A percentile compares a stretch with the other conserved stretches of the same genome.
phyloP scores from a whole-genome alignment of 169 alveolate genomes.

The Sarcocystis neurona region DNA sequence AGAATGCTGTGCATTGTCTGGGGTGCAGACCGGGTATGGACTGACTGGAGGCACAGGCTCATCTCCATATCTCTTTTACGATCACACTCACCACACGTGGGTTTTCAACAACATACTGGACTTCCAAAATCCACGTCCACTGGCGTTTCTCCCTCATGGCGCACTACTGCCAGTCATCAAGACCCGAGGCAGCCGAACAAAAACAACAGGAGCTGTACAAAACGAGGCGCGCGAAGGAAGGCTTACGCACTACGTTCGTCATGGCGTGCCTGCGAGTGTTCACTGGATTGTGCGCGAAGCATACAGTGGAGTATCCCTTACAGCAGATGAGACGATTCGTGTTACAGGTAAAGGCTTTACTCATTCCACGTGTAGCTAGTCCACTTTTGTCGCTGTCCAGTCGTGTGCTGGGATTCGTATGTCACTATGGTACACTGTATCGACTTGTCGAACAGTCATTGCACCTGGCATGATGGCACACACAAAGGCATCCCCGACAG shows the following conservation, averaged over 20 bases:
- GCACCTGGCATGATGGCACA: too few species aligned
- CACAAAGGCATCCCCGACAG: too few species aligned
- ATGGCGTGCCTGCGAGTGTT: conserved; percentile 56
- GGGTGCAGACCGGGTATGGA: too few species aligned
- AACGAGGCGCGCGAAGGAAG: neutral
- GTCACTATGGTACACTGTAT: too few species aligned
- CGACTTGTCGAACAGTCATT: too few species aligned
- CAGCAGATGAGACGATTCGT: conserved; percentile 30
- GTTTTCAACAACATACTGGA: conserved; percentile 50
- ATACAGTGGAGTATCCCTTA: neutral
- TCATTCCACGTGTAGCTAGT: too few species aligned
- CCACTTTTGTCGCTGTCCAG: too few species aligned
- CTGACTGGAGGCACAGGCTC: too few species aligned
- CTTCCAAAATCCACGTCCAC: conserved; percentile 32
- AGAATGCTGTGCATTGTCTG: too few species aligned
- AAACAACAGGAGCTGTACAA: neutral
- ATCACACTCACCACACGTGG: conserved; percentile 63
- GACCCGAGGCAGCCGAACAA: neutral
- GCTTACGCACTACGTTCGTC: neutral
- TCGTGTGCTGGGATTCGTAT: too few species aligned
- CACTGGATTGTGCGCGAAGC: conserved; percentile 60
- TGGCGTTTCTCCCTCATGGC: conserved; percentile 61
- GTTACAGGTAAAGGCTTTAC: conserved; percentile 24
- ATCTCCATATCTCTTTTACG: conserved; percentile 47
- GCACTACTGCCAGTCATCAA: conserved; percentile 49